A percentile compares a stretch with the other conserved stretches of the same genome.
Conservation (phyloP, 352 stramenopile genomes). For the Globisporangium cylindrosporum region DNA sequence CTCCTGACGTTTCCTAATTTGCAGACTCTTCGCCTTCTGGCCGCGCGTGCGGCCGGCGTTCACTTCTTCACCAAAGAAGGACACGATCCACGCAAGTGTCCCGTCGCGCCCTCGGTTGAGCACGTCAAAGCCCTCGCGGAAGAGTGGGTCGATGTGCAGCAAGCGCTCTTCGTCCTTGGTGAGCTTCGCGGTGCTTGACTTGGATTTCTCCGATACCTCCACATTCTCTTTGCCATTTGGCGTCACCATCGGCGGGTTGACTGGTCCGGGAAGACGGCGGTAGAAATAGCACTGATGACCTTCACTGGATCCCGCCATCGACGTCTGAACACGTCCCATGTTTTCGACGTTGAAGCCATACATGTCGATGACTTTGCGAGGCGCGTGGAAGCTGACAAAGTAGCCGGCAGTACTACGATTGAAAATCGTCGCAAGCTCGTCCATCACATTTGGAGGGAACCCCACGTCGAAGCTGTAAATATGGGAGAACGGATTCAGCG, state of each 20-base stretch:
- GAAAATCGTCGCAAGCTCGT: constrained; percentile 92
- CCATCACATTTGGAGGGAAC: constrained; percentile 95
- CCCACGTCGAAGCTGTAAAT: constrained; percentile 99
- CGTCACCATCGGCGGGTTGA: constrained; percentile 7
- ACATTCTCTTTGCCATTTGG: constrained; percentile 27
- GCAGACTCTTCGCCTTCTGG: constrained; percentile 44
- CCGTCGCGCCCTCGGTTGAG: constrained; percentile 70
- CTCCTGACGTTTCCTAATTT: constrained; percentile 38
- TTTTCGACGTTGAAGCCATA: constrained; percentile 94
- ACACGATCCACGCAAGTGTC: constrained; percentile 68
- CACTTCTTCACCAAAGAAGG: constrained; percentile 68
- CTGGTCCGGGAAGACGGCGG: constrained; percentile 30
- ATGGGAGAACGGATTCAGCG: constrained; percentile 97
- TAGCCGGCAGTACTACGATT: constrained; percentile 89
- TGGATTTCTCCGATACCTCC: constrained; percentile 14
- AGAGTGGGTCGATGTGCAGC: constrained; percentile 74
- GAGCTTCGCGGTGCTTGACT: background rate
- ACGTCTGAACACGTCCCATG: constrained; percentile 86
- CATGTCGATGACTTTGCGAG: constrained; percentile 89
- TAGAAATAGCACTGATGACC: constrained; percentile 98
- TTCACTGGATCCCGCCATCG: constrained; percentile 96
- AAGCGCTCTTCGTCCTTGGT: constrained; percentile 17
- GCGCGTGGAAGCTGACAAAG: constrained; percentile 95
- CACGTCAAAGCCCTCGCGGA: constrained; percentile 74
- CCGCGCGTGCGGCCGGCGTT: constrained; percentile 63